Evolutionary conservation across 2,329 filamentous ascomycete genomes (phyloP).

Genomic region (Curvularia sp.): DNA sequence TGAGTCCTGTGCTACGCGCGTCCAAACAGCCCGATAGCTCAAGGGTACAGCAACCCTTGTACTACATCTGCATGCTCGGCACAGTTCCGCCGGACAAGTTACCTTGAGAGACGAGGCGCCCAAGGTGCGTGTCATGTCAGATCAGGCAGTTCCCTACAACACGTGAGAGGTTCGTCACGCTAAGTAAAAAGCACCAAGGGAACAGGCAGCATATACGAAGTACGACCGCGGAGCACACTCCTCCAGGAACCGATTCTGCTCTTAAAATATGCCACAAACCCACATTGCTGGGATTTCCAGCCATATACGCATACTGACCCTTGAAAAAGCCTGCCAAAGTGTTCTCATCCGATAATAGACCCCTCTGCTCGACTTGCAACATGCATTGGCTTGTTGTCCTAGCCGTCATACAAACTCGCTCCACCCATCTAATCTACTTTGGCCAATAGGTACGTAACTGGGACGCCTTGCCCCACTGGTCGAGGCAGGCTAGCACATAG

Average conservation of each 20-base stretch:
- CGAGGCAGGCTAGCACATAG: constrained; percentile 11
- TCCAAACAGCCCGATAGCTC: constrained; percentile 21
- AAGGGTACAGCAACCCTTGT: constrained; percentile 21
- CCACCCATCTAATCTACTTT: constrained; percentile 20
- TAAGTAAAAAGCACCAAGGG: not conserved
- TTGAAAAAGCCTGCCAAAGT: constrained; percentile 3
- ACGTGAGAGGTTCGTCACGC: not conserved
- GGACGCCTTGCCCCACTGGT: constrained; percentile 18
- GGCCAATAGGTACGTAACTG: constrained; percentile 12
- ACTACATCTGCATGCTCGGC: not conserved
- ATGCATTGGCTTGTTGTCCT: constrained; percentile 13
- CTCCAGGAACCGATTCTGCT: not conserved
- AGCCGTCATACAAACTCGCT: constrained; percentile 6
- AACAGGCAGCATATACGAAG: not conserved
- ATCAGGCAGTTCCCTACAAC: not conserved
- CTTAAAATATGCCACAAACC: not conserved
- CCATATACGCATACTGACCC: not conserved
- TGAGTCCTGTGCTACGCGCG: constrained; percentile 1
- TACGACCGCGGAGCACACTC: not conserved
- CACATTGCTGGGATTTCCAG: not conserved
- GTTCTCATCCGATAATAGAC: not conserved
- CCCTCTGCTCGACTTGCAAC: constrained; percentile 1
- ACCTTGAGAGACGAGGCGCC: not conserved
- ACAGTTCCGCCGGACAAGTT: not conserved
- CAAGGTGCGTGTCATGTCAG: constrained; percentile 1